Percentiles rank a stretch among this genome's conserved stretches.
phyloP scores from a whole-genome alignment of 2,329 filamentous ascomycete species.

The Venturiaceae sp. region DNA sequence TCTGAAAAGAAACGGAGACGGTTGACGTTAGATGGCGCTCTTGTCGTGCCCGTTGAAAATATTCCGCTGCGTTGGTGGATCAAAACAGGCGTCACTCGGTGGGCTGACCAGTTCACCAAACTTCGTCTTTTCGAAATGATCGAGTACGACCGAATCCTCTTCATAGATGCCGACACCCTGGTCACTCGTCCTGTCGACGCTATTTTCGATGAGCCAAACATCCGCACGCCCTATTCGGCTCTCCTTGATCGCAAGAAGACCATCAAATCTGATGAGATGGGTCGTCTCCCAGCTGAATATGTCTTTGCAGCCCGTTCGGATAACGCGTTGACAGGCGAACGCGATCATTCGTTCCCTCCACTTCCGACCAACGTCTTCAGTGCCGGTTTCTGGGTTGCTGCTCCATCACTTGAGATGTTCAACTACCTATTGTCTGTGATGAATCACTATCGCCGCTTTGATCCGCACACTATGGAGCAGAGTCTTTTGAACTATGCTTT shows the following conservation, averaged over 20 bases:
- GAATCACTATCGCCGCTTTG: not conserved
- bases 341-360: not conserved
- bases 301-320: not conserved
- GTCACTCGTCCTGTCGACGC: slow-evolving; percentile 4
- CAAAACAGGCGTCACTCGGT: slow-evolving; percentile 1
- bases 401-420: not conserved
- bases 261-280: not conserved
- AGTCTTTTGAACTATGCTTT: slow-evolving; percentile 6
- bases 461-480: slow-evolving; percentile 4
- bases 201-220: slow-evolving; percentile 4
- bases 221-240: not conserved
- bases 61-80: not conserved
- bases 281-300: not conserved
- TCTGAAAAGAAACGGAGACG: not conserved
- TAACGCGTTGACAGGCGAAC: not conserved
- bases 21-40: slow-evolving; percentile 3
- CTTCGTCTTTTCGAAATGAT: slow-evolving; percentile 6
- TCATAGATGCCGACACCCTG: slow-evolving; percentile 8
- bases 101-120: slow-evolving; percentile 8
- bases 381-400: slow-evolving; percentile 6
- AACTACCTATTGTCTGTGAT: slow-evolving; percentile 3
- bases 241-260: not conserved
- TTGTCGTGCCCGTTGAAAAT: slow-evolving; percentile 1
- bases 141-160: slow-evolving; percentile 8
- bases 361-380: not conserved